A percentile compares a stretch with the other conserved stretches of the same genome.
Evolutionary conservation across 225 moss, liverwort and hornwort genomes (phyloP).

Genomic region (Polytrichum formosum): DNA sequence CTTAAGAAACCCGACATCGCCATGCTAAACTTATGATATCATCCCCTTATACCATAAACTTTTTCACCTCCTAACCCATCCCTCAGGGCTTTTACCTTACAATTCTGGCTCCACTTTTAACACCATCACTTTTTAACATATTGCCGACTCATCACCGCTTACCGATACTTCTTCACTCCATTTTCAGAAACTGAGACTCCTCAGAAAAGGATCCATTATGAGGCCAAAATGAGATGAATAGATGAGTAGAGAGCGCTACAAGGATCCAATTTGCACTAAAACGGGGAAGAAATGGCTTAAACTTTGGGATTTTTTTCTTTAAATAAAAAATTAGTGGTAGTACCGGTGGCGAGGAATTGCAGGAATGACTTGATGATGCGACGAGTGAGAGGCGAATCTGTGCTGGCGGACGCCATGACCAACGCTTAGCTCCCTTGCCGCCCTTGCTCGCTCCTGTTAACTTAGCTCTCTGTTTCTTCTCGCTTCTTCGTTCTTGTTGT

Average conservation of each 20-base stretch:
- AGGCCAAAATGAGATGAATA: background rate
- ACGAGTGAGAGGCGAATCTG: slow-evolving; percentile 5
- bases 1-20: too few species aligned
- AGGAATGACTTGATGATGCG: slow-evolving; percentile 7
- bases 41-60: too few species aligned
- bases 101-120: too few species aligned
- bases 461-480: background rate
- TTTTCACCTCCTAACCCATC: too few species aligned
- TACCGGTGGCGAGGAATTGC: slow-evolving; percentile 5
- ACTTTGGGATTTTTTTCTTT: background rate
- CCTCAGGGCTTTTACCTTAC: too few species aligned
- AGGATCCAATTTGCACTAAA: background rate
- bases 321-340: background rate
- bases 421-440: background rate
- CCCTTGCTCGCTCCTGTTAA: too few species aligned
- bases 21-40: too few species aligned
- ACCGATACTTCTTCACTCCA: background rate
- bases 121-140: too few species aligned
- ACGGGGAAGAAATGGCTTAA: background rate
- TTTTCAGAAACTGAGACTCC: background rate
- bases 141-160: background rate
- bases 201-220: background rate
- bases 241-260: background rate
- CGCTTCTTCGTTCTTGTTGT: background rate
- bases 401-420: slow-evolving; percentile 9